phyloP scores from a whole-genome alignment of 2,329 filamentous ascomycete genomes.

The Phoma sp. region DNA sequence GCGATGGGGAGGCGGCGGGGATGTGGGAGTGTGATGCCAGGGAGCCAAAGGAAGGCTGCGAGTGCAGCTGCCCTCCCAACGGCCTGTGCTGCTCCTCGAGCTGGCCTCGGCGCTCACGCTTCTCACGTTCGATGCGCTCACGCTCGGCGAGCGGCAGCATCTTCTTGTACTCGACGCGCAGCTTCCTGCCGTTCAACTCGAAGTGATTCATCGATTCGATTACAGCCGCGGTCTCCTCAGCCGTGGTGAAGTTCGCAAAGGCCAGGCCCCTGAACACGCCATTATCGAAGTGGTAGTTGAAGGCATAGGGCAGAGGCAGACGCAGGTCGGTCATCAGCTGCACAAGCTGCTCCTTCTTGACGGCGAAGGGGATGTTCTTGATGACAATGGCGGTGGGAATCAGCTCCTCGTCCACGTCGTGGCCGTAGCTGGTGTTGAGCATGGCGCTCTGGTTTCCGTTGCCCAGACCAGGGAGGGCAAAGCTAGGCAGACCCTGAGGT shows the following conservation, averaged over 20 bases:
- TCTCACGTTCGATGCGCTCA: conserved; percentile 95
- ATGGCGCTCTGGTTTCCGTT: conserved; percentile 39
- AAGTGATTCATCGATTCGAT: conserved; percentile 96
- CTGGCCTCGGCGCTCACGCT: conserved; percentile 93
- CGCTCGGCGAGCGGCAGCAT: conserved; percentile 95
- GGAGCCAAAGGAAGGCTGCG: conserved; percentile 85
- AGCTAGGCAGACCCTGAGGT: conserved; percentile 51
- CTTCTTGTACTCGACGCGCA: conserved; percentile 98
- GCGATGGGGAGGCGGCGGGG: conserved; percentile 69
- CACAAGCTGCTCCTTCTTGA: conserved; percentile 94
- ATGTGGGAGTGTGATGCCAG: conserved; percentile 68
- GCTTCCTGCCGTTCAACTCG: conserved; percentile 90
- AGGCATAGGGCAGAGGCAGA: conserved; percentile 93
- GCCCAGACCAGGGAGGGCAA: conserved; percentile 50
- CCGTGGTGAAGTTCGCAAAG: conserved; percentile 97
- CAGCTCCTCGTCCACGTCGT: conserved; percentile 77
- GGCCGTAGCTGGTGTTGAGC: conserved; percentile 53
- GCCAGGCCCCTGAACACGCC: conserved; percentile 94
- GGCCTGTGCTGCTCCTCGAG: conserved; percentile 94
- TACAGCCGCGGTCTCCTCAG: conserved; percentile 89
- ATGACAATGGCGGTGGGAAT: conserved; percentile 99
- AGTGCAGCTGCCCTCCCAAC: conserved; percentile 72
- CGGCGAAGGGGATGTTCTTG: conserved; percentile 98
- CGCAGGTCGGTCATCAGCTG: conserved; percentile 93
- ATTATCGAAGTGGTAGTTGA: conserved; percentile 99